These are phyloP conservation scores for Porcisia deanei DNA, from an alignment of 208 protist species.

Conservation along the genomic window DNA sequence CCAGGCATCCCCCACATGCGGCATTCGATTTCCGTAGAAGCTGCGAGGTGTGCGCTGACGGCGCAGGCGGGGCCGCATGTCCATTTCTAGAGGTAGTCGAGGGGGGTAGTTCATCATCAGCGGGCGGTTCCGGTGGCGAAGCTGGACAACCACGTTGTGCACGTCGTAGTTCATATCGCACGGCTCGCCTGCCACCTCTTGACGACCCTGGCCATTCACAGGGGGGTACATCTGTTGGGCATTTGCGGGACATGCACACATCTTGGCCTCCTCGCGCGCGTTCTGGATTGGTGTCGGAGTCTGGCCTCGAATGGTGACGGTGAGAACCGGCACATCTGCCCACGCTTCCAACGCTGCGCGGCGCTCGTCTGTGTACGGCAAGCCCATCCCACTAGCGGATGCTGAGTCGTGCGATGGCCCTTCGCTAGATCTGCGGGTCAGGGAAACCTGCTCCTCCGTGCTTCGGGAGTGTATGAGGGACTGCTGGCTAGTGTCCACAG, in stretches of 20 bases:
- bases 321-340: constrained; percentile 29
- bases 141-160: constrained; percentile 62
- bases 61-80: constrained; percentile 36
- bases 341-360: constrained; percentile 36
- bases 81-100: constrained; percentile 40
- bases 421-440: background rate
- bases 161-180: constrained; percentile 47
- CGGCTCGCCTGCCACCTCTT: constrained; percentile 57
- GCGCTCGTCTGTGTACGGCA: constrained; percentile 29
- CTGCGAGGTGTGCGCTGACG: constrained; percentile 63
- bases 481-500: constrained; percentile 13
- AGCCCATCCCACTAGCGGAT: background rate
- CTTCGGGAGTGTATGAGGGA: background rate
- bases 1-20: constrained; percentile 47
- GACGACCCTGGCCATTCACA: constrained; percentile 32
- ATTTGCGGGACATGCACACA: background rate
- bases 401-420: background rate
- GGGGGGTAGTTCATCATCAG: constrained; percentile 44
- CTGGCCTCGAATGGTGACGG: constrained; percentile 27
- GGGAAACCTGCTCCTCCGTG: background rate
- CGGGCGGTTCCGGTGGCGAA: constrained; percentile 47
- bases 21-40: constrained; percentile 60
- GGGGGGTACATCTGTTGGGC: constrained; percentile 28
- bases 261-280: constrained; percentile 14
- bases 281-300: constrained; percentile 12